Percentiles rank a stretch among this genome's conserved stretches.
Evolutionary conservation across 768 basidiomycete genomes (phyloP).

Genomic region (Leccinum variicolor): DNA sequence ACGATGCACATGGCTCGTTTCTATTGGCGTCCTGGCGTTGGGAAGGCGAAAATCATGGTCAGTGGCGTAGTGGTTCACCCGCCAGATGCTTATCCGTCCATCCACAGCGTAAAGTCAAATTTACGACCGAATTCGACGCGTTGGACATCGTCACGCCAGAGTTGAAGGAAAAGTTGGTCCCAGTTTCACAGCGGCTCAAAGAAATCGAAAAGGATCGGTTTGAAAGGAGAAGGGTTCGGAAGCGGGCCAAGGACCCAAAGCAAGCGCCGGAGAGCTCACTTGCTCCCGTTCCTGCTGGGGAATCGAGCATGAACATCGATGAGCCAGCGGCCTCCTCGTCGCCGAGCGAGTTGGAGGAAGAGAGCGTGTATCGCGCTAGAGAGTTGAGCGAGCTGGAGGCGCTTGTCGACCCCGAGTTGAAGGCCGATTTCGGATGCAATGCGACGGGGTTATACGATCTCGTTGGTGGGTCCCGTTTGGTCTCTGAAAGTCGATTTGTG

Average conservation of each 20-base stretch:
- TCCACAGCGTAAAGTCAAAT: constrained; percentile 82
- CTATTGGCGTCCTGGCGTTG: constrained; percentile 88
- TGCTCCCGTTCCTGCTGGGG: constrained; percentile 19
- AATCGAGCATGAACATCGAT: constrained; percentile 43
- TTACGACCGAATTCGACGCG: constrained; percentile 85
- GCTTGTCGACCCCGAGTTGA: constrained; percentile 61
- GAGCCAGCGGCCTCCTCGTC: constrained; percentile 33
- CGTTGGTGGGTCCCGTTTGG: constrained; percentile 55
- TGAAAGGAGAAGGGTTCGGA: constrained; percentile 80
- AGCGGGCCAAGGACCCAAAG: constrained; percentile 54
- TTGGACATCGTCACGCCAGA: constrained; percentile 80
- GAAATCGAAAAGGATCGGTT: constrained; percentile 79
- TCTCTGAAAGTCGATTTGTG: neutral
- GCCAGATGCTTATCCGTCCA: neutral
- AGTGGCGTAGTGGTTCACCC: constrained; percentile 2
- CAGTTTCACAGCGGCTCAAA: constrained; percentile 68
- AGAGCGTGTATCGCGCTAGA: constrained; percentile 55
- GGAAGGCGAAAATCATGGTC: constrained; percentile 98
- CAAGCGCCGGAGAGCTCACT: constrained; percentile 9
- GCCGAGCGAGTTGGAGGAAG: constrained; percentile 50
- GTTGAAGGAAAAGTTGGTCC: constrained; percentile 64
- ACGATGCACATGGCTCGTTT: constrained; percentile 96
- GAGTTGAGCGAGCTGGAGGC: constrained; percentile 65
- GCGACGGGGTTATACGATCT: constrained; percentile 86
- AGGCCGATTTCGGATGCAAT: constrained; percentile 69